Evolutionary conservation across 306 rosid genomes (phyloP).

Genomic region (Medicago lupulina): DNA sequence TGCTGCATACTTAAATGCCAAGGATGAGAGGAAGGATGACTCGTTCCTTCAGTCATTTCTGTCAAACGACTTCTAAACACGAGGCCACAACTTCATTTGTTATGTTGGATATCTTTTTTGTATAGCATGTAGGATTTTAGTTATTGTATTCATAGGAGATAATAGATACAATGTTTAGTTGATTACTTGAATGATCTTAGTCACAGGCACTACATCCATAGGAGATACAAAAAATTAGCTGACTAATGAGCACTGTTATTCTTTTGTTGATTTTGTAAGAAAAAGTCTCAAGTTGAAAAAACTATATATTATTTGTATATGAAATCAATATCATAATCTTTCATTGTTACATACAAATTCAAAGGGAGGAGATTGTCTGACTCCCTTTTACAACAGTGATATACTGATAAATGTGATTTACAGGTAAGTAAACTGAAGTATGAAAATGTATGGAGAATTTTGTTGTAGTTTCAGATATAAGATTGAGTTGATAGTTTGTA

Average conservation of each 20-base stretch:
- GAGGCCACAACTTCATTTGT: conserved; percentile 1
- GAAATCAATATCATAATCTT: conserved; percentile 20
- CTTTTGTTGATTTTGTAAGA: conserved; percentile 51
- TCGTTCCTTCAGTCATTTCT: conserved; percentile 52
- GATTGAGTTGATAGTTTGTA: conserved; percentile 64
- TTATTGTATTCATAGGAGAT: conserved; percentile 12
- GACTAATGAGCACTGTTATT: conserved; percentile 38
- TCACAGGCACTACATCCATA: conserved; percentile 22
- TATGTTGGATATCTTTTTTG: conserved; percentile 32
- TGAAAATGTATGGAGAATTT: conserved; percentile 18
- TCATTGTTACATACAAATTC: conserved; percentile 19
- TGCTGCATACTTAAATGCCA: conserved; percentile 41
- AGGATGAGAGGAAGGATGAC: conserved; percentile 59
- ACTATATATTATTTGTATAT: neutral
- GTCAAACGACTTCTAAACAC: conserved; percentile 47
- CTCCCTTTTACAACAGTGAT: conserved; percentile 37
- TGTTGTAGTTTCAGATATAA: conserved; percentile 50
- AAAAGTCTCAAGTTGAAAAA: conserved; percentile 20
- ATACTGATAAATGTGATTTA: conserved; percentile 35
- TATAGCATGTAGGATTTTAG: conserved; percentile 45
- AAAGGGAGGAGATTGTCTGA: conserved; percentile 3
- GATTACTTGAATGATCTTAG: conserved; percentile 29
- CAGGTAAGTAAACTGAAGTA: conserved; percentile 20
- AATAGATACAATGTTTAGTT: conserved; percentile 35
- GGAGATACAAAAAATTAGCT: conserved; percentile 19